Evolutionary conservation across 1,284 basidiomycete species (phyloP).

Genomic region (Boletus calvinii): DNA sequence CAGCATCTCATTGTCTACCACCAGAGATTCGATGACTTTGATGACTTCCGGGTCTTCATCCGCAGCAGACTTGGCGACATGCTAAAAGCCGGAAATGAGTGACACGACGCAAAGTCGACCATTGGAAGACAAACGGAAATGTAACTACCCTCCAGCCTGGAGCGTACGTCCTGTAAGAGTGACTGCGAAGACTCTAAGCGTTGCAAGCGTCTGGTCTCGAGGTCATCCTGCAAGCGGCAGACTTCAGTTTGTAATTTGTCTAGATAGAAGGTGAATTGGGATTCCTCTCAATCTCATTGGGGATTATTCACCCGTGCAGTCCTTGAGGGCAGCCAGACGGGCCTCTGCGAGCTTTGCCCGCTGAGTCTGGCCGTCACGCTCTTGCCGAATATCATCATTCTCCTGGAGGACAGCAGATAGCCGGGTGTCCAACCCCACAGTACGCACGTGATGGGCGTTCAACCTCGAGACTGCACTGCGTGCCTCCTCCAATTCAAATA

Average conservation of each 20-base stretch:
- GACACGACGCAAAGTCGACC: neutral
- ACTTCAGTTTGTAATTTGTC: conserved; percentile 76
- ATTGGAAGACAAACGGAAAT: conserved; percentile 44
- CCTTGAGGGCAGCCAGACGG: conserved; percentile 60
- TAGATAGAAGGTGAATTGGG: conserved; percentile 31
- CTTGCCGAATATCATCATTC: conserved; percentile 84
- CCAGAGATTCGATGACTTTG: conserved; percentile 74
- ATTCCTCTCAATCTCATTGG: neutral
- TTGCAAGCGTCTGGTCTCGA: conserved; percentile 66
- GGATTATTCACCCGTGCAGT: conserved; percentile 53
- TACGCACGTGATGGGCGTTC: conserved; percentile 65
- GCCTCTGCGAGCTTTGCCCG: conserved; percentile 71
- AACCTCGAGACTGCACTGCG: conserved; percentile 67
- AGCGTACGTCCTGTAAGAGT: conserved; percentile 69
- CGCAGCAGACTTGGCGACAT: conserved; percentile 43
- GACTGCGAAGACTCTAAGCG: conserved; percentile 72
- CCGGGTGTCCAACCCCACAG: conserved; percentile 67
- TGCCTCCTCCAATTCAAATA: conserved; percentile 80
- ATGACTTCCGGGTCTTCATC: conserved; percentile 59
- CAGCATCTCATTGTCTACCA: conserved; percentile 78
- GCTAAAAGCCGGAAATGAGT: conserved; percentile 32
- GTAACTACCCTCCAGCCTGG: conserved; percentile 63
- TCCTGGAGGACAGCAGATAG: conserved; percentile 65
- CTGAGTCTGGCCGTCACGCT: conserved; percentile 72
- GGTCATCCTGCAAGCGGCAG: conserved; percentile 55